Percentiles rank a stretch among this genome's conserved stretches.
Conservation (phyloP, 2,329 filamentous ascomycete genomes). For the Aspergillus sp. region DNA sequence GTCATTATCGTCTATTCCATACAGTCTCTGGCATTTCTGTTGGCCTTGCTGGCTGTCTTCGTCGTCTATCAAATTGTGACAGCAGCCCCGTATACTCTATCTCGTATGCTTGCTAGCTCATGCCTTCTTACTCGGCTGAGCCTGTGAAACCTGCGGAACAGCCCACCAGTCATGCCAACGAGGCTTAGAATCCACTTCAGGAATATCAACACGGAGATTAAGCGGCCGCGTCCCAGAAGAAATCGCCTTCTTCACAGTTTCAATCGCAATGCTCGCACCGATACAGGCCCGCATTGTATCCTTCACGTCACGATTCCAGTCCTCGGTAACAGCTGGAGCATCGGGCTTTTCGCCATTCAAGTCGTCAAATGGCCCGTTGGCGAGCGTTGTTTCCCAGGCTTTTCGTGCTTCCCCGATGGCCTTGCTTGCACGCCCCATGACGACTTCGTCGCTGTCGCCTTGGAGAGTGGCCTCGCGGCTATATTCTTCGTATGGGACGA, state of each 20-base stretch:
- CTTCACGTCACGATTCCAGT: constrained; percentile 62
- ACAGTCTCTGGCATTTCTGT: neutral
- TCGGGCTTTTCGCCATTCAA: constrained; percentile 24
- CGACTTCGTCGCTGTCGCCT: constrained; percentile 41
- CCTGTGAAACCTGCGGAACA: constrained; percentile 39
- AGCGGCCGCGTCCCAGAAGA: constrained; percentile 11
- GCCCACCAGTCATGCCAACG: constrained; percentile 49
- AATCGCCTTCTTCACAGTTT: constrained; percentile 59
- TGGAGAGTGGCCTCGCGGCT: constrained; percentile 43
- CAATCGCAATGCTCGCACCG: constrained; percentile 64
- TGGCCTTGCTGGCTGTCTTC: neutral
- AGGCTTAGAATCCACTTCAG: constrained; percentile 38
- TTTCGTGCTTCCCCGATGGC: constrained; percentile 43
- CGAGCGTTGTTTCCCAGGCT: constrained; percentile 43
- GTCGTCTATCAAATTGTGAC: neutral
- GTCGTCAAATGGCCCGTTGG: constrained; percentile 37
- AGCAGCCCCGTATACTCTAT: neutral
- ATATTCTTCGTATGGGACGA: constrained; percentile 66
- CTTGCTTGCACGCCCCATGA: constrained; percentile 41
- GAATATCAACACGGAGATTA: constrained; percentile 36
- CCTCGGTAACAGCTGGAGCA: constrained; percentile 54
- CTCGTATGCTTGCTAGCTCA: neutral
- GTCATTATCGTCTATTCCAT: neutral
- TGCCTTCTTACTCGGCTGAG: neutral
- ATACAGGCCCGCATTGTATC: constrained; percentile 69